Conservation (phyloP, 768 basidiomycete species). For the Boletus pseudopeckii region DNA sequence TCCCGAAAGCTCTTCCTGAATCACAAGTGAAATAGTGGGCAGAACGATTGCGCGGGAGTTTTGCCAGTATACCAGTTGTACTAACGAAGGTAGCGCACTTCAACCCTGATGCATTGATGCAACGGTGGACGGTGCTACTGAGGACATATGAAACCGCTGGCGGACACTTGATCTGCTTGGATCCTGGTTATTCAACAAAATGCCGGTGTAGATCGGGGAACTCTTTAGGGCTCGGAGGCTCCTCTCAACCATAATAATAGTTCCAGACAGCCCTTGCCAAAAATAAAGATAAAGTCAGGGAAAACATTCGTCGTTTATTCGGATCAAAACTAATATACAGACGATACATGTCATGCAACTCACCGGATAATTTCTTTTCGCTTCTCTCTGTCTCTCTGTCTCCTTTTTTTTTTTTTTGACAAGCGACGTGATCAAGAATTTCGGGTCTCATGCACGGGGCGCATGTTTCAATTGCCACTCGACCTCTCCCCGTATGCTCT, state of each 20-base stretch:
- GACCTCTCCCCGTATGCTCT: conserved; percentile 18
- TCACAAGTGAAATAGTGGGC: no score
- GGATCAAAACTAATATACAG: not conserved
- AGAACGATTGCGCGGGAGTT: not conserved
- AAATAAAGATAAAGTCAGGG: no score
- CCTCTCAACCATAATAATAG: not conserved
- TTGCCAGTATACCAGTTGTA: not conserved
- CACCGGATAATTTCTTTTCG: no score
- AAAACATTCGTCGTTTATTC: not conserved
- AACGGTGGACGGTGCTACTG: no score
- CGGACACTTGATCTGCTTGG: not conserved
- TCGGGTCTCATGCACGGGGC: not conserved
- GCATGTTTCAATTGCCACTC: conserved; percentile 17
- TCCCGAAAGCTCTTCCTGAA: no score
- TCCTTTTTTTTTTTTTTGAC: no score
- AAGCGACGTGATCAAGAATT: not conserved
- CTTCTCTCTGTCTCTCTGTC: no score
- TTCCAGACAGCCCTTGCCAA: not conserved
- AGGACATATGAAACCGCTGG: not conserved
- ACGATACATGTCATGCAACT: not conserved
- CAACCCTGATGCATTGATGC: not conserved
- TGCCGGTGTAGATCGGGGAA: not conserved
- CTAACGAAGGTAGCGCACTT: not conserved
- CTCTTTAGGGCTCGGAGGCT: not conserved
- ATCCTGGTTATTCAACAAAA: not conserved